Conservation (phyloP, 352 stramenopile genomes). For the Blastocystis sp. region DNA sequence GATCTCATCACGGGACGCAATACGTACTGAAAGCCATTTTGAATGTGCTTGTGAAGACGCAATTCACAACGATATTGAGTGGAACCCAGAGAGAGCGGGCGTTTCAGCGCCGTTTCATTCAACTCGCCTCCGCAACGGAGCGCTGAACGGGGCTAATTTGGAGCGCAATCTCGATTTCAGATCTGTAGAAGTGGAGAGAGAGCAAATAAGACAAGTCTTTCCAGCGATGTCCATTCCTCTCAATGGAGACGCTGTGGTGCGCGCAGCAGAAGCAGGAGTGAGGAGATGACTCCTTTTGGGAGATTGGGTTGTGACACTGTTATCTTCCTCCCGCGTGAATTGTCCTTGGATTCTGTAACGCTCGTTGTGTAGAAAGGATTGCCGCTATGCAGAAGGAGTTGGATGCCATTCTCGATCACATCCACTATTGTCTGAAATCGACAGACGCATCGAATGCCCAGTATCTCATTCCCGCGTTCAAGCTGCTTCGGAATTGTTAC, state of each 20-base stretch:
- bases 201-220: too few species aligned
- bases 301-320: too few species aligned
- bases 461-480: constrained; percentile 58
- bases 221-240: too few species aligned
- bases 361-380: background rate
- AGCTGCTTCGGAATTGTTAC: constrained; percentile 17
- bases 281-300: too few species aligned
- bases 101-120: background rate
- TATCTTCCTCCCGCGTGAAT: too few species aligned
- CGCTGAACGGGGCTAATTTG: too few species aligned
- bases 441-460: constrained; percentile 22
- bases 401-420: constrained; percentile 18
- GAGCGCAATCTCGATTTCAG: too few species aligned
- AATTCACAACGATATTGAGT: constrained; percentile 42
- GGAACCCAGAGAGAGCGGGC: background rate
- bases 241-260: too few species aligned
- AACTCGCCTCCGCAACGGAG: background rate
- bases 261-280: too few species aligned
- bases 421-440: constrained; percentile 22
- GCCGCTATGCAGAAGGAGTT: constrained; percentile 5
- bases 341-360: background rate
- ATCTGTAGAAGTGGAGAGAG: too few species aligned
- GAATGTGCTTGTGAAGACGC: background rate
- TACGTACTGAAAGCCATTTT: constrained; percentile 72
- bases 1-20: background rate